These are phyloP conservation scores for Nannizzia gypsea DNA, from an alignment of 2,329 filamentous ascomycete species.

Conservation along the genomic window DNA sequence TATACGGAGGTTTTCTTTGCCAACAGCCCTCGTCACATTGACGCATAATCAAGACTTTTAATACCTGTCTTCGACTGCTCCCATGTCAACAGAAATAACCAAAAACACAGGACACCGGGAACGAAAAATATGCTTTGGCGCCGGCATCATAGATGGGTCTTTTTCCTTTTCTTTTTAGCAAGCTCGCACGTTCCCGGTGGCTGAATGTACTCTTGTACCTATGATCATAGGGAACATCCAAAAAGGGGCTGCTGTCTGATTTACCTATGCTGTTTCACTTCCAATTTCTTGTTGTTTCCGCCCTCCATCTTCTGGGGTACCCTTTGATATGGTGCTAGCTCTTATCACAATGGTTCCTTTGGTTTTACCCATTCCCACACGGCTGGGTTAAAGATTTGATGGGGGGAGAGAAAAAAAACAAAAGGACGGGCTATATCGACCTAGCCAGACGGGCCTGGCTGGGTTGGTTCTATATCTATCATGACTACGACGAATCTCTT, in stretches of 20 bases:
- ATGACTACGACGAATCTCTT: slow-evolving; percentile 4
- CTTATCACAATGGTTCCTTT: not conserved
- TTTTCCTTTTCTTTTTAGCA: not conserved
- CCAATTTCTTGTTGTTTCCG: not conserved
- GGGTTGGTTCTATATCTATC: not conserved
- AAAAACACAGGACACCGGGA: not conserved
- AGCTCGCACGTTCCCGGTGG: not conserved
- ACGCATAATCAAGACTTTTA: not conserved
- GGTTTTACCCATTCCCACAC: not conserved
- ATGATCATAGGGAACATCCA: not conserved
- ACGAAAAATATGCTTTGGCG: not conserved
- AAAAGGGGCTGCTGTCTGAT: not conserved
- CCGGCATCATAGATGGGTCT: not conserved
- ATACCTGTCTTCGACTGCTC: not conserved
- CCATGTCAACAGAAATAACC: not conserved
- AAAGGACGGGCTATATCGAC: not conserved
- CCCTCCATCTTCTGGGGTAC: not conserved
- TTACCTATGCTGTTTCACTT: not conserved
- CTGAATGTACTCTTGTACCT: not conserved
- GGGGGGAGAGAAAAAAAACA: not conserved
- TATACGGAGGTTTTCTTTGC: not conserved
- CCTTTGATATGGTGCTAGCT: not conserved
- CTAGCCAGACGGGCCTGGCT: not conserved
- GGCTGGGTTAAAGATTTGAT: not conserved
- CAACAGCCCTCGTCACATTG: not conserved